phyloP scores from a whole-genome alignment of 208 protist genomes.

The Vickermania ingenoplastis region DNA sequence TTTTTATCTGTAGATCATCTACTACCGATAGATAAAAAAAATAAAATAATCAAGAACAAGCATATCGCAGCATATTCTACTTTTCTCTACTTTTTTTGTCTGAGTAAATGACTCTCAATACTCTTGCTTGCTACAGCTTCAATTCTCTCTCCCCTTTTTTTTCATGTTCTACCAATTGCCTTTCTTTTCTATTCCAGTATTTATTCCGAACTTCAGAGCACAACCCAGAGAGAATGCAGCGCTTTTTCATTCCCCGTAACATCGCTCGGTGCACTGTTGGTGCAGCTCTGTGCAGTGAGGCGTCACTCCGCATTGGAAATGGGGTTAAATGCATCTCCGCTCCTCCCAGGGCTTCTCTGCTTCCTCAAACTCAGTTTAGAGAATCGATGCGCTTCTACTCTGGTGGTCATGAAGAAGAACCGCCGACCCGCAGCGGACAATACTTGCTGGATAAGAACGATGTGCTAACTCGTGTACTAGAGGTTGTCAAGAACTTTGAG shows the following conservation, averaged over 20 bases:
- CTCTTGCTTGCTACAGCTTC: neutral
- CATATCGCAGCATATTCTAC: neutral
- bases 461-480: conserved; percentile 90
- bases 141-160: neutral
- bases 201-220: too few species aligned
- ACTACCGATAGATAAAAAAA: neutral
- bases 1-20: neutral
- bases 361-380: conserved; percentile 85
- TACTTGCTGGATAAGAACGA: conserved; percentile 91
- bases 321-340: conserved; percentile 89
- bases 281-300: neutral
- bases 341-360: conserved; percentile 35
- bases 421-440: conserved; percentile 54
- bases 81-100: neutral
- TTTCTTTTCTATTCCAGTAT: too few species aligned
- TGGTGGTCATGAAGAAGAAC: conserved; percentile 45
- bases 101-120: too few species aligned
- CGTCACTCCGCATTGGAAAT: conserved; percentile 51
- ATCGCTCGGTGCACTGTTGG: conserved; percentile 12
- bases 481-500: conserved; percentile 94
- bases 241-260: neutral
- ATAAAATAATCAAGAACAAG: neutral
- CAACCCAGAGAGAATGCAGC: neutral
- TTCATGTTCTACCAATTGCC: neutral
- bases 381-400: conserved; percentile 49